Conservation (phyloP, 2,329 filamentous ascomycete genomes). For the Pleoardoris graminearum region DNA sequence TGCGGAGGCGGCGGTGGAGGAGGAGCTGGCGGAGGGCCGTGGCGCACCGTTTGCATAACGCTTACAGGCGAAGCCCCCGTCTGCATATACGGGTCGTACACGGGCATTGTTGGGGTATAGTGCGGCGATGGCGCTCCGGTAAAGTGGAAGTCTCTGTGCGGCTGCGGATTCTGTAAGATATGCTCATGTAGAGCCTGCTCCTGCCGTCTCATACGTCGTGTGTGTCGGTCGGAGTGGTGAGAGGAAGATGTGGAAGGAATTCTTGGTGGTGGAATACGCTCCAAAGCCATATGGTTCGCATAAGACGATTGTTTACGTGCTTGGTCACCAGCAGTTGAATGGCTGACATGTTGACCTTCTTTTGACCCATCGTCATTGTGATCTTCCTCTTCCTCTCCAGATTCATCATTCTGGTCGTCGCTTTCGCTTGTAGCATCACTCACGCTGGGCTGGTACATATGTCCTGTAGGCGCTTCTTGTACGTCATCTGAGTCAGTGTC, state of each 20-base stretch:
- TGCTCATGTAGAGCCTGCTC: constrained; percentile 41
- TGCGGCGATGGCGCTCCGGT: constrained; percentile 29
- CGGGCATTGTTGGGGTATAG: constrained; percentile 28
- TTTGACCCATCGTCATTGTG: constrained; percentile 13
- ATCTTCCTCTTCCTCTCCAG: constrained; percentile 19
- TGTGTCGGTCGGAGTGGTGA: constrained; percentile 30
- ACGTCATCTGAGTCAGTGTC: constrained; percentile 24
- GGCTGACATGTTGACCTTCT: constrained; percentile 11
- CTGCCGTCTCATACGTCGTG: constrained; percentile 33
- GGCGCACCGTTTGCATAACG: constrained; percentile 22
- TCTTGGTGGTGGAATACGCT: constrained; percentile 25
- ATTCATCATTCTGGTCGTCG: constrained; percentile 24
- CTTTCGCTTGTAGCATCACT: constrained; percentile 16
- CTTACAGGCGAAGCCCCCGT: constrained; percentile 30
- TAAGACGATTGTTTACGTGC: constrained; percentile 7
- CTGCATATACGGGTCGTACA: constrained; percentile 33
- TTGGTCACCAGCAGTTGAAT: constrained; percentile 14
- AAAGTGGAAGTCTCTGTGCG: constrained; percentile 38
- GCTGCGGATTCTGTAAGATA: constrained; percentile 42
- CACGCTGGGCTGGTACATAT: constrained; percentile 23
- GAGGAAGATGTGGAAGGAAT: constrained; percentile 27
- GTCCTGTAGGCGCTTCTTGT: constrained; percentile 40
- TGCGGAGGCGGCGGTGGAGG: constrained; percentile 28
- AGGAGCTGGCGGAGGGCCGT: constrained; percentile 26
- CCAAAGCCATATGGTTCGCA: constrained; percentile 18